These are phyloP conservation scores for Bipolaris zeicola DNA, from an alignment of 2,329 filamentous ascomycete species.

Conservation along the genomic window DNA sequence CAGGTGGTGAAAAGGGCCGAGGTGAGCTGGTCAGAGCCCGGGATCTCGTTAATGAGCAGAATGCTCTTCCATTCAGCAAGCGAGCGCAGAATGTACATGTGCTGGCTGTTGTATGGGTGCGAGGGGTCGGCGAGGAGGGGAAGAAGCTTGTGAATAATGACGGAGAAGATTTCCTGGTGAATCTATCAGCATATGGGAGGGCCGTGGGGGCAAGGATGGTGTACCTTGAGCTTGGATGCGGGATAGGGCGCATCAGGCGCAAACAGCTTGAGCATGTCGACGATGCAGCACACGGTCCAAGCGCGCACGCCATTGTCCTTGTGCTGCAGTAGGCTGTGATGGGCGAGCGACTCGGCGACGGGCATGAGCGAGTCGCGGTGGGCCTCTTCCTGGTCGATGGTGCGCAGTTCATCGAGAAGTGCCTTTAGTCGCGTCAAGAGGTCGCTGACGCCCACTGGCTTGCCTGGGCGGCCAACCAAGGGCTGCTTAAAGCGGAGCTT, in stretches of 20 bases:
- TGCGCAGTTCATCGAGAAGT: constrained; percentile 80
- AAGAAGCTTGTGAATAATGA: constrained; percentile 82
- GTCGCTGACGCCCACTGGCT: constrained; percentile 81
- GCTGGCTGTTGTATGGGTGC: constrained; percentile 89
- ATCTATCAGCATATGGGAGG: constrained; percentile 13
- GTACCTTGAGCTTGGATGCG: constrained; percentile 83
- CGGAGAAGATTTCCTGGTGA: constrained; percentile 83
- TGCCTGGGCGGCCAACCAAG: constrained; percentile 89
- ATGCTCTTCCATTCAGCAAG: constrained; percentile 94
- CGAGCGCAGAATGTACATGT: constrained; percentile 88
- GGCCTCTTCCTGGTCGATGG: constrained; percentile 84
- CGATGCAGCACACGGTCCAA: constrained; percentile 84
- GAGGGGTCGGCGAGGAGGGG: constrained; percentile 84
- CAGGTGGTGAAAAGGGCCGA: constrained; percentile 77
- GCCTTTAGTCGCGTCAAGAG: constrained; percentile 80
- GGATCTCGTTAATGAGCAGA: constrained; percentile 85
- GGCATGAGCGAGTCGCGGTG: constrained; percentile 81
- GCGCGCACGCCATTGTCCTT: constrained; percentile 94
- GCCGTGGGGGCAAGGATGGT: not conserved
- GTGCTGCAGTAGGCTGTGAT: constrained; percentile 81
- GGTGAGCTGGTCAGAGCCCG: constrained; percentile 78
- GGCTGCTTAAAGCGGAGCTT: constrained; percentile 80
- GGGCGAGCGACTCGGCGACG: constrained; percentile 83
- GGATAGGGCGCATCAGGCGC: constrained; percentile 96
- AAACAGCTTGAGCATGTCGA: constrained; percentile 90